These are phyloP conservation scores for Aspergillus spinulosporus DNA, from an alignment of 2,329 filamentous ascomycete species.

Conservation along the genomic window DNA sequence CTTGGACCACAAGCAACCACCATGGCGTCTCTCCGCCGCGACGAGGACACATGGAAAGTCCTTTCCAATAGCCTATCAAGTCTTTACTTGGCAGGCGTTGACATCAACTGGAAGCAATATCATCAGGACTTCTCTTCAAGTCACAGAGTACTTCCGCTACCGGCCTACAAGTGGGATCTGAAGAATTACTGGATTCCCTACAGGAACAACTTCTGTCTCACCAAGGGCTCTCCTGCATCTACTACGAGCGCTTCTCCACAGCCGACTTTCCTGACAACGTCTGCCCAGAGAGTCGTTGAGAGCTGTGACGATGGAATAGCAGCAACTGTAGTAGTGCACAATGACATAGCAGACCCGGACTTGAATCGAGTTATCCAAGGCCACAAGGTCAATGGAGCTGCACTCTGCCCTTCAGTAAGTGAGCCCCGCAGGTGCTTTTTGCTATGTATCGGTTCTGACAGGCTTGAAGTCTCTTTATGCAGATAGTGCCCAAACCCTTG, in stretches of 20 bases:
- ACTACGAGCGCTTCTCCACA: slow-evolving; percentile 20
- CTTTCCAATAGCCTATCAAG: slow-evolving; percentile 37
- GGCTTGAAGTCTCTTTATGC: slow-evolving; percentile 35
- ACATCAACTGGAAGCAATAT: slow-evolving; percentile 46
- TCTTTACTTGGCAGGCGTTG: slow-evolving; percentile 41
- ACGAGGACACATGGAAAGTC: slow-evolving; percentile 46
- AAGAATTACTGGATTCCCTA: slow-evolving; percentile 46
- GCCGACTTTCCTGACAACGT: slow-evolving; percentile 29
- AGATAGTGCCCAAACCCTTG: slow-evolving; percentile 40
- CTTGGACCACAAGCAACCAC: slow-evolving; percentile 60
- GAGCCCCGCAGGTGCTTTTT: background rate
- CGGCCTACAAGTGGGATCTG: slow-evolving; percentile 42
- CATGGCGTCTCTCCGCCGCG: slow-evolving; percentile 42
- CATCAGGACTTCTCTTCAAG: slow-evolving; percentile 41
- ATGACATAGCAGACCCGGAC: slow-evolving; percentile 37
- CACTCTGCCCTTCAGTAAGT: slow-evolving; percentile 38
- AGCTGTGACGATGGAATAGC: slow-evolving; percentile 25
- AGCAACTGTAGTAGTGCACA: slow-evolving; percentile 37
- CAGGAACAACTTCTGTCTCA: slow-evolving; percentile 37
- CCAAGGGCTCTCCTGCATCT: slow-evolving; percentile 33
- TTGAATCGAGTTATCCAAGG: slow-evolving; percentile 38
- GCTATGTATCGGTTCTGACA: slow-evolving; percentile 8
- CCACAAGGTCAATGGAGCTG: slow-evolving; percentile 40
- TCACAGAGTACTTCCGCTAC: slow-evolving; percentile 37
- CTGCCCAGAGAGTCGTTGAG: slow-evolving; percentile 35